A percentile compares a stretch with the other conserved stretches of the same genome.
Evolutionary conservation across 768 basidiomycete genomes (phyloP).

Genomic region (Pisolithus tinctorius): DNA sequence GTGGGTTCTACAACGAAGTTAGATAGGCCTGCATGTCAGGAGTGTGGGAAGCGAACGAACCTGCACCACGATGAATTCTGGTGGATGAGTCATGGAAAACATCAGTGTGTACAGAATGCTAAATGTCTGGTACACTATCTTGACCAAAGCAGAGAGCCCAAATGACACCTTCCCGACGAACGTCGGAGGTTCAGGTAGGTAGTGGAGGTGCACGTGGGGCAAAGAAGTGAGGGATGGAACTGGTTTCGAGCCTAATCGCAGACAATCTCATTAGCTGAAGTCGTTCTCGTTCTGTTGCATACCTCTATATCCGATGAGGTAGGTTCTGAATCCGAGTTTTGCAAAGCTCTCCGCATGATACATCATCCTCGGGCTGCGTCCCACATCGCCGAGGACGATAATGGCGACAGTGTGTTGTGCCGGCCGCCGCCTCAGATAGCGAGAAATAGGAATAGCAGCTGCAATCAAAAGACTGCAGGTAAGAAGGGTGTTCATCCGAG

Average conservation of each 20-base stretch:
- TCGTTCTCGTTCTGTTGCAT: slow-evolving; percentile 12
- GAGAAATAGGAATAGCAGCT: slow-evolving; percentile 6
- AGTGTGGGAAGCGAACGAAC: slow-evolving; percentile 36
- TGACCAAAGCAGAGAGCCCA: slow-evolving; percentile 72
- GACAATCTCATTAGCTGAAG: slow-evolving; percentile 2
- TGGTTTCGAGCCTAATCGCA: slow-evolving; percentile 62
- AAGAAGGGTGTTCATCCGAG: not conserved
- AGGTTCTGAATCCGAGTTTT: slow-evolving; percentile 66
- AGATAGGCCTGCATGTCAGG: not conserved
- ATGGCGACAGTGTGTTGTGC: slow-evolving; percentile 71
- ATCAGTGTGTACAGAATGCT: slow-evolving; percentile 58
- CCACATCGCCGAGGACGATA: slow-evolving; percentile 92
- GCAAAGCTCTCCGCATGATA: slow-evolving; percentile 95
- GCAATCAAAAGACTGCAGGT: slow-evolving; percentile 8
- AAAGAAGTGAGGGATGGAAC: slow-evolving; percentile 64
- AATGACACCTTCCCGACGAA: slow-evolving; percentile 54
- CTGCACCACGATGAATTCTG: slow-evolving; percentile 86
- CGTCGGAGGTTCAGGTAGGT: slow-evolving; percentile 59
- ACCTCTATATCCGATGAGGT: slow-evolving; percentile 86
- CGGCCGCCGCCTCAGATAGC: slow-evolving; percentile 17
- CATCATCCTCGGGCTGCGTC: slow-evolving; percentile 96
- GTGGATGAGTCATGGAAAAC: slow-evolving; percentile 54
- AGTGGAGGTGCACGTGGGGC: slow-evolving; percentile 57
- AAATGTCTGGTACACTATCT: slow-evolving; percentile 65
- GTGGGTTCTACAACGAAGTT: slow-evolving; percentile 68